These are phyloP conservation scores for Adiantum capillusveneris DNA, from an alignment of 75 land plant species.

Conservation along the genomic window DNA sequence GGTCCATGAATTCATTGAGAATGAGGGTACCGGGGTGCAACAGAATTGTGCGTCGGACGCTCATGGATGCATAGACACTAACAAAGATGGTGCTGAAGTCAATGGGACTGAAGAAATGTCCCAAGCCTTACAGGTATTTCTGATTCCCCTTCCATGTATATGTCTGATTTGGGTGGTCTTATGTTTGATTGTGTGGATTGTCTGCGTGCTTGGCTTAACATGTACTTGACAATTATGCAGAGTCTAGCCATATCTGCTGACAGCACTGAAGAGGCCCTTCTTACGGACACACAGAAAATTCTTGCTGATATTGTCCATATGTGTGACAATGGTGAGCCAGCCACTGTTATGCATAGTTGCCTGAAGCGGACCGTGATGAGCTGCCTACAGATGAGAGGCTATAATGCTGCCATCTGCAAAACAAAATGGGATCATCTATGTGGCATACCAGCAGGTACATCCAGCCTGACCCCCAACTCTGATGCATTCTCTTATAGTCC, in stretches of 20 bases:
- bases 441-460: constrained; percentile 55
- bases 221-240: too few species aligned
- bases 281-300: constrained; percentile 48
- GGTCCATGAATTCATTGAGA: constrained; percentile 90
- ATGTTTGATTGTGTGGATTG: background rate
- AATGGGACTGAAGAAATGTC: background rate
- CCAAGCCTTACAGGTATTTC: background rate
- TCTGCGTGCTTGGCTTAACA: too few species aligned
- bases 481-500: too few species aligned
- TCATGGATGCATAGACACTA: constrained; percentile 46
- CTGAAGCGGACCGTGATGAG: constrained; percentile 34
- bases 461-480: too few species aligned
- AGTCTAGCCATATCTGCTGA: constrained; percentile 39
- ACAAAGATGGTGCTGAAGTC: background rate
- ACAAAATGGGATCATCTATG: constrained; percentile 69
- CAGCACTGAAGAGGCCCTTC: constrained; percentile 39
- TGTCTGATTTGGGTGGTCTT: background rate
- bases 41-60: constrained; percentile 47
- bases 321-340: constrained; percentile 30
- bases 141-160: background rate
- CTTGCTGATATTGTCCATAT: constrained; percentile 9
- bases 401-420: constrained; percentile 73
- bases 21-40: constrained; percentile 16
- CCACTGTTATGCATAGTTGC: constrained; percentile 15
- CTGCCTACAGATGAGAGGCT: constrained; percentile 37